Conservation (phyloP, 208 protist genomes). For the Strigomonas culicis region DNA sequence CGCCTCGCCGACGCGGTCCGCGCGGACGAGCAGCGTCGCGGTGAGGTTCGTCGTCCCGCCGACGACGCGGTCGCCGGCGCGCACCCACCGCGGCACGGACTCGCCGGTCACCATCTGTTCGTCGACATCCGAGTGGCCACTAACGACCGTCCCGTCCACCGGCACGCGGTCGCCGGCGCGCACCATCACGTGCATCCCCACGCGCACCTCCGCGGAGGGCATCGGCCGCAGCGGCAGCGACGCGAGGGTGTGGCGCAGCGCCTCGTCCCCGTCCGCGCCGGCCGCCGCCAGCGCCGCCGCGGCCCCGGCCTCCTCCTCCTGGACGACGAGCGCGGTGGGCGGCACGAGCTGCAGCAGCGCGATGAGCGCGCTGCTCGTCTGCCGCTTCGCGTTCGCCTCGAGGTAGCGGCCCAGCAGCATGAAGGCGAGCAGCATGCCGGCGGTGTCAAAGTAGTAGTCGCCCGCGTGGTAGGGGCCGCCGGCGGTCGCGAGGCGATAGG, state of each 20-base stretch:
- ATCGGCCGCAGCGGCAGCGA: slow-evolving; percentile 17
- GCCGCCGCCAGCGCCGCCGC: background rate
- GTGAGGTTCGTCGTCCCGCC: slow-evolving; percentile 81
- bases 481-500: too few species aligned
- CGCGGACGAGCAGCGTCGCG: slow-evolving; percentile 52
- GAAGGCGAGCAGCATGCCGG: slow-evolving; percentile 92
- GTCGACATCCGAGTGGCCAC: slow-evolving; percentile 86
- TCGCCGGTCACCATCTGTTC: slow-evolving; percentile 96
- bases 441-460: slow-evolving; percentile 94
- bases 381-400: slow-evolving; percentile 92
- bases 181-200: slow-evolving; percentile 79
- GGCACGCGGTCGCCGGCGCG: slow-evolving; percentile 88
- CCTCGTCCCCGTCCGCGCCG: background rate
- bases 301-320: slow-evolving; percentile 13
- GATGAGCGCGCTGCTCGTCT: slow-evolving; percentile 86
- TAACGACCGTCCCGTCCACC: slow-evolving; percentile 88
- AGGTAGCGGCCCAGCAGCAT: slow-evolving; percentile 96
- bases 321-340: slow-evolving; percentile 35
- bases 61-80: slow-evolving; percentile 46
- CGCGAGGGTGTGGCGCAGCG: too few species aligned
- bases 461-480: slow-evolving; percentile 19
- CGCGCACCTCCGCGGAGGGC: slow-evolving; percentile 25
- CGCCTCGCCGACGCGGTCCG: slow-evolving; percentile 75
- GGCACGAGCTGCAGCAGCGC: slow-evolving; percentile 85
- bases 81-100: slow-evolving; percentile 68